Percentiles rank a stretch among this genome's conserved stretches.
Evolutionary conservation across 2,329 filamentous ascomycete genomes (phyloP).

Genomic region (Daldinia eschscholtzii): DNA sequence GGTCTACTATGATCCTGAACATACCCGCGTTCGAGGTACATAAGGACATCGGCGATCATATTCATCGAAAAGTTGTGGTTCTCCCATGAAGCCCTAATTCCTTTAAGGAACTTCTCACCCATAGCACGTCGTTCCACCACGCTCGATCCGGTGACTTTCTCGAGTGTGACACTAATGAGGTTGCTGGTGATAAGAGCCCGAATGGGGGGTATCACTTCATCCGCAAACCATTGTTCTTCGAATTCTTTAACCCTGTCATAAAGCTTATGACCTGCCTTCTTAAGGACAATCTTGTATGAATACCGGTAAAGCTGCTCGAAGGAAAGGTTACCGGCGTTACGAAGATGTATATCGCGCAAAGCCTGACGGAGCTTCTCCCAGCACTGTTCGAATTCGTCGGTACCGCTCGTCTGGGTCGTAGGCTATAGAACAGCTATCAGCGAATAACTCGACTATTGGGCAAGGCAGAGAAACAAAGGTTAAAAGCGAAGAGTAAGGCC

Average conservation of each 20-base stretch:
- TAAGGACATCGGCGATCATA: conserved; percentile 95
- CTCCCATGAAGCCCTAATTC: conserved; percentile 83
- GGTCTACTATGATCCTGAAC: conserved; percentile 77
- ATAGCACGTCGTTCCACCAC: conserved; percentile 81
- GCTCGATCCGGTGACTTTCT: conserved; percentile 70
- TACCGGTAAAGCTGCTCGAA: conserved; percentile 97
- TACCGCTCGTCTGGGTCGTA: conserved; percentile 59
- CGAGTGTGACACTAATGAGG: conserved; percentile 71
- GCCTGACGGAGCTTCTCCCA: conserved; percentile 84
- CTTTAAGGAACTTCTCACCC: conserved; percentile 85
- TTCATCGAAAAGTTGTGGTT: conserved; percentile 94
- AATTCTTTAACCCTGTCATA: conserved; percentile 85
- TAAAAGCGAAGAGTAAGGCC: neutral
- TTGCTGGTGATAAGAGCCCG: conserved; percentile 77
- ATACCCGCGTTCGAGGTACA: conserved; percentile 95
- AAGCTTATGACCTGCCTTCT: conserved; percentile 84
- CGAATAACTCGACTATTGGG: neutral
- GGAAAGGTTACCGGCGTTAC: conserved; percentile 88
- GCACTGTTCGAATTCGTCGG: conserved; percentile 84
- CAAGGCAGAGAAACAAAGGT: neutral
- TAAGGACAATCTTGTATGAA: conserved; percentile 92
- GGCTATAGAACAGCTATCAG: conserved; percentile 48
- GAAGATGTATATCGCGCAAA: conserved; percentile 88
- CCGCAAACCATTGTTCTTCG: conserved; percentile 83
- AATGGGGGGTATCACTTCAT: conserved; percentile 79